A percentile compares a stretch with the other conserved stretches of the same genome.
phyloP scores from a whole-genome alignment of 148 eudicot genomes.

The Rhododendron mucronatum region DNA sequence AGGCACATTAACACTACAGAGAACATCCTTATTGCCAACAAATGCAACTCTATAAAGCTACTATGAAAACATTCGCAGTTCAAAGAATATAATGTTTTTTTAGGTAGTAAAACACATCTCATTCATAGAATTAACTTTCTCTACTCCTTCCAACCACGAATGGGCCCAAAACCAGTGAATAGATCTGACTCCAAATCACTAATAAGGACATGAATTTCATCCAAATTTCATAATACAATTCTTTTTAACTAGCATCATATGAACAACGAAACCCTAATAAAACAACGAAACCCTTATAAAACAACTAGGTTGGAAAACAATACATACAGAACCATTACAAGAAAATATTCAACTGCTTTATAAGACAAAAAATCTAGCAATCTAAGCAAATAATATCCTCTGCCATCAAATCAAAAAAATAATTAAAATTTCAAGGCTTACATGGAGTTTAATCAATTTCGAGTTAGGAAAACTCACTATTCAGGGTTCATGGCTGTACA shows the following conservation, averaged over 20 bases:
- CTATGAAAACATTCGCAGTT: background rate
- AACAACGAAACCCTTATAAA: background rate
- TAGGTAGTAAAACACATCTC: background rate
- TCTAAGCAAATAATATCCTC: background rate
- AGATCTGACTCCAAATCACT: background rate
- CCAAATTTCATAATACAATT: background rate
- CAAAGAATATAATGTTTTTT: background rate
- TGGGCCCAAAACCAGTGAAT: background rate
- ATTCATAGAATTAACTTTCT: background rate
- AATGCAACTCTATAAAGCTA: background rate
- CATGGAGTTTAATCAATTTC: background rate
- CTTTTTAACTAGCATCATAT: background rate
- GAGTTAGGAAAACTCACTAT: conserved; percentile 20
- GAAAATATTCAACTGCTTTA: background rate
- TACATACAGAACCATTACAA: background rate
- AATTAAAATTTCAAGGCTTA: background rate
- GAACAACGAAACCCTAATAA: background rate
- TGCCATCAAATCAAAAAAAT: background rate
- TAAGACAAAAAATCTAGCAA: background rate
- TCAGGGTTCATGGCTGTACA: conserved; percentile 29
- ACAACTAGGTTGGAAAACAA: background rate
- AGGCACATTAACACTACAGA: background rate
- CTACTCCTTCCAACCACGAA: background rate
- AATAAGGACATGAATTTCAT: background rate
- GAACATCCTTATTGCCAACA: background rate